These are phyloP conservation scores for Tylopilus orsonianus DNA, from an alignment of 1,284 basidiomycete genomes.

Conservation along the genomic window DNA sequence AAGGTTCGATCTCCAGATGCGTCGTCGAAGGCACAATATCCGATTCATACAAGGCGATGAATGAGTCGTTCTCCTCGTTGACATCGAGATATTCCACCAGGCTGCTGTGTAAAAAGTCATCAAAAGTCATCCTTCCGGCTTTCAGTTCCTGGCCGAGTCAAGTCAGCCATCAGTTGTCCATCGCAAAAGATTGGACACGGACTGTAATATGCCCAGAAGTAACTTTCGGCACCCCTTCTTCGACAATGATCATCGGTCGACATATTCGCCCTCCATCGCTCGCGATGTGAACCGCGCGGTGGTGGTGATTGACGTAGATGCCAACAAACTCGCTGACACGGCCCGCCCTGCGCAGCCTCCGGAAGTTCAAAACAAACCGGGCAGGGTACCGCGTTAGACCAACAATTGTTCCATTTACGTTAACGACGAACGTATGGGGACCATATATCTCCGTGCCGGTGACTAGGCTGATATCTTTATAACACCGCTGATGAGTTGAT, in stretches of 20 bases:
- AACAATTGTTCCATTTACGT: constrained; percentile 95
- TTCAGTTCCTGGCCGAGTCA: constrained; percentile 67
- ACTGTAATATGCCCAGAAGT: constrained; percentile 81
- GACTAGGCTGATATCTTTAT: constrained; percentile 83
- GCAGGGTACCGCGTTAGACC: constrained; percentile 88
- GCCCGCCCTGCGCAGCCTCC: constrained; percentile 89
- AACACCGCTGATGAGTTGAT: constrained; percentile 17
- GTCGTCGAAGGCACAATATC: constrained; percentile 85
- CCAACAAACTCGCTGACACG: constrained; percentile 96
- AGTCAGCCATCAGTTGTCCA: constrained; percentile 15
- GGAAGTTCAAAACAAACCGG: constrained; percentile 88
- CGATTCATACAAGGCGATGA: constrained; percentile 93
- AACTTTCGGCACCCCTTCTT: constrained; percentile 78
- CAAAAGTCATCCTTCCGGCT: constrained; percentile 79
- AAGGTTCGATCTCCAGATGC: constrained; percentile 98
- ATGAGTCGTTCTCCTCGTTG: constrained; percentile 99
- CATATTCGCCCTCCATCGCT: constrained; percentile 98
- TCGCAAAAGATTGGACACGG: constrained; percentile 17
- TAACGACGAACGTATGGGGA: constrained; percentile 89
- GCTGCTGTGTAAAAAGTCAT: constrained; percentile 93
- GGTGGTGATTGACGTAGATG: constrained; percentile 96
- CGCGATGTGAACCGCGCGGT: constrained; percentile 94
- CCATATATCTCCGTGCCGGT: constrained; percentile 97
- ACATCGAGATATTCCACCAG: constrained; percentile 99
- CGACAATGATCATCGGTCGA: constrained; percentile 97